Percentiles rank a stretch among this genome's conserved stretches.
Conservation (phyloP, 73 alveolate species). For the Halteria grandinella region DNA sequence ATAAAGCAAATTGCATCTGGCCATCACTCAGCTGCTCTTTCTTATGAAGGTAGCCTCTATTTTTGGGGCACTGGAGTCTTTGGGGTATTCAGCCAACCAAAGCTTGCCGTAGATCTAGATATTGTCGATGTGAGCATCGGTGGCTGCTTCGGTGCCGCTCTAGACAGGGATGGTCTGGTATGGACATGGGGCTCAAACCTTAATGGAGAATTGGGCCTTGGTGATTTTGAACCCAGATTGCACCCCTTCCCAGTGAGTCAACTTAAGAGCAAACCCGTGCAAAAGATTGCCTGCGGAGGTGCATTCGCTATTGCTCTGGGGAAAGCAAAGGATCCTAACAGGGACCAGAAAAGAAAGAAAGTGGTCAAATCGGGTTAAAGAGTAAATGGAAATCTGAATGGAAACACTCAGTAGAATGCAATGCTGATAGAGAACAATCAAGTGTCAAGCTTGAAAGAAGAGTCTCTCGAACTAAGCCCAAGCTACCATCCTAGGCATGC, state of each 20-base stretch:
- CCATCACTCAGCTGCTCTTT: constrained; percentile 31
- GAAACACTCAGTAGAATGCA: neutral
- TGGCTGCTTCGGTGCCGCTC: constrained; percentile 51
- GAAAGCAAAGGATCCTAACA: neutral
- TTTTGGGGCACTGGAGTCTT: constrained; percentile 72
- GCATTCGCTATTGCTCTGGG: constrained; percentile 52
- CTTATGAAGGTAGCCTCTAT: too few relatives aligned
- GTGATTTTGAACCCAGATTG: constrained; percentile 32
- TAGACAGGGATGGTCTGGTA: constrained; percentile 41
- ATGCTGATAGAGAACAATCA: neutral
- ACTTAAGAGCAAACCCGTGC: constrained; percentile 20
- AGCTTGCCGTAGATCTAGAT: constrained; percentile 1
- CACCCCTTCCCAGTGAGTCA: constrained; percentile 8
- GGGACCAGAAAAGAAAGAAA: neutral
- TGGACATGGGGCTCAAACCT: constrained; percentile 66
- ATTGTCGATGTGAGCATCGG: constrained; percentile 55
- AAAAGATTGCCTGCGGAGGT: constrained; percentile 46
- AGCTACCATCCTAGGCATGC: too few relatives aligned
- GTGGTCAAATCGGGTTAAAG: neutral
- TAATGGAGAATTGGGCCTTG: constrained; percentile 63
- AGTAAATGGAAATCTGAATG: neutral
- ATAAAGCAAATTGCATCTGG: constrained; percentile 34
- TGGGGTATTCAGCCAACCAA: constrained; percentile 57
- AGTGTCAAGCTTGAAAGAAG: neutral
- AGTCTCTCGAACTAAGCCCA: neutral